Conservation (phyloP, 208 protist species). For the Leishmania lainsoni region DNA sequence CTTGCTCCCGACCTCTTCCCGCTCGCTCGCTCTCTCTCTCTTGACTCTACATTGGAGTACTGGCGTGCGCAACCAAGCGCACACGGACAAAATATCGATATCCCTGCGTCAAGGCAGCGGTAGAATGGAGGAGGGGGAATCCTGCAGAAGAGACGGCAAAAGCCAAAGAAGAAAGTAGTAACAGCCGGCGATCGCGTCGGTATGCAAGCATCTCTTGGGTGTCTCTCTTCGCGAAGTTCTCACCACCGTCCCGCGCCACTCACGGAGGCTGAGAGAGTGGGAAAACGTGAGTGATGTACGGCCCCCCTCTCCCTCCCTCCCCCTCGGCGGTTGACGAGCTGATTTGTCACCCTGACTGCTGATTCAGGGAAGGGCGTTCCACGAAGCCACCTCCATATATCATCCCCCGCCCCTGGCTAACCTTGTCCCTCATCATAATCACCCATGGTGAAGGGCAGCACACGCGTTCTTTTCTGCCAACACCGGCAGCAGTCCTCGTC, state of each 20-base stretch:
- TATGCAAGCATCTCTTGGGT: too few species aligned
- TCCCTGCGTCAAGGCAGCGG: too few species aligned
- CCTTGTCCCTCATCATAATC: not conserved
- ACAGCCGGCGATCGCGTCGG: not conserved
- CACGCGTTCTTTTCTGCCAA: not conserved
- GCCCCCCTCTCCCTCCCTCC: not conserved
- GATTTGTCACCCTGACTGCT: not conserved
- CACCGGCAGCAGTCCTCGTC: too few species aligned
- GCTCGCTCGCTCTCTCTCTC: not conserved
- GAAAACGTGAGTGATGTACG: not conserved
- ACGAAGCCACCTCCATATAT: too few species aligned
- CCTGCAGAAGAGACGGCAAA: not conserved
- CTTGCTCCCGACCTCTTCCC: not conserved
- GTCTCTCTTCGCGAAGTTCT: too few species aligned
- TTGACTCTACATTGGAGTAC: not conserved
- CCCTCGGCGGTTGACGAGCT: not conserved
- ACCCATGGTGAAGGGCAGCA: not conserved
- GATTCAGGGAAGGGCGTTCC: not conserved
- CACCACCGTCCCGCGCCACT: not conserved
- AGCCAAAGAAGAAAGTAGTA: not conserved
- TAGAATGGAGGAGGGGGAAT: not conserved
- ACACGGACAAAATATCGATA: too few species aligned
- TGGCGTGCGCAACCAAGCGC: too few species aligned
- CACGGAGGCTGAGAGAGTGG: not conserved
- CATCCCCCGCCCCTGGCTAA: too few species aligned